Evolutionary conservation across 345 rosid genomes (phyloP).

Genomic region (Eucalyptus sp.): DNA sequence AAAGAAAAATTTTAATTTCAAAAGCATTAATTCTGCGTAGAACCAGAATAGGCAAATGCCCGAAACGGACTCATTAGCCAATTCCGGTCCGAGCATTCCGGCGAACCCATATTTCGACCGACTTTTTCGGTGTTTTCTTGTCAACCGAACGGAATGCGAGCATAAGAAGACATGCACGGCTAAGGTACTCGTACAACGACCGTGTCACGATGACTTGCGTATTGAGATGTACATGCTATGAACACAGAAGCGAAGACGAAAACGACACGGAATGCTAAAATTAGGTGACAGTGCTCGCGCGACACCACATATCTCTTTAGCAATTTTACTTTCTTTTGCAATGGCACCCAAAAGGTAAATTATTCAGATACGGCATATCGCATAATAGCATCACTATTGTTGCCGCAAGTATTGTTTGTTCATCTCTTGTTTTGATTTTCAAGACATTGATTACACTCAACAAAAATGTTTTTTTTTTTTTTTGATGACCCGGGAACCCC

Average conservation of each 20-base stretch:
- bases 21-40: not conserved
- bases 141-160: not conserved
- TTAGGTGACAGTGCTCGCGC: rapidly evolving
- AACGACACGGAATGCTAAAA: not conserved
- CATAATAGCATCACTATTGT: not conserved
- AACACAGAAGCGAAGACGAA: rapidly evolving
- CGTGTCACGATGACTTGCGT: not conserved
- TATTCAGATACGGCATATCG: not conserved
- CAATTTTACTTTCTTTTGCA: not conserved
- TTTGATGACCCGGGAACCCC: no score
- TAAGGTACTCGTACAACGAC: not conserved
- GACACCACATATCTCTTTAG: not conserved
- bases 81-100: not conserved
- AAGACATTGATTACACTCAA: rapidly evolving
- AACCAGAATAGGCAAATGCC: not conserved
- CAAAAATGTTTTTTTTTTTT: no score
- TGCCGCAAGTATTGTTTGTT: not conserved
- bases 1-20: not conserved
- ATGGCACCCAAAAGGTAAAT: not conserved
- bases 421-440: not conserved
- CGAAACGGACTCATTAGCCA: not conserved
- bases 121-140: not conserved
- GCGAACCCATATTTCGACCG: not conserved
- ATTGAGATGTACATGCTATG: not conserved
- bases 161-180: not conserved